These are phyloP conservation scores for Cubamyces sp. DNA, from an alignment of 768 basidiomycete genomes.

Conservation along the genomic window DNA sequence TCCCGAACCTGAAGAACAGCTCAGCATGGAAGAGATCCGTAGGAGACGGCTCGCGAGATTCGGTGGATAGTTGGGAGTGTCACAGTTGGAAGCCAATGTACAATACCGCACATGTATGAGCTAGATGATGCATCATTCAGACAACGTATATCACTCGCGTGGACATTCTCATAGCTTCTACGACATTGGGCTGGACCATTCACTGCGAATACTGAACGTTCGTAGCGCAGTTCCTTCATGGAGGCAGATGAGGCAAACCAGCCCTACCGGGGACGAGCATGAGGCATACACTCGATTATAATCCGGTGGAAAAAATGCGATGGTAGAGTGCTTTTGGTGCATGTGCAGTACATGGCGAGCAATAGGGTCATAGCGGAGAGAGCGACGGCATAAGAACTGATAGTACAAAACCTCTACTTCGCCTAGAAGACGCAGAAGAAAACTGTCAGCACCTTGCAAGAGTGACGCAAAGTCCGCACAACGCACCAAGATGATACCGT, in stretches of 20 bases:
- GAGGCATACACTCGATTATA: constrained; percentile 4
- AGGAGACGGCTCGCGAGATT: constrained; percentile 67
- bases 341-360: constrained; percentile 36
- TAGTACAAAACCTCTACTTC: constrained; percentile 30
- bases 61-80: constrained; percentile 42
- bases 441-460: neutral
- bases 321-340: constrained; percentile 29
- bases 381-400: constrained; percentile 28
- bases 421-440: constrained; percentile 14
- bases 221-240: too few relatives aligned
- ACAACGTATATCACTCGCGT: too few relatives aligned
- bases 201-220: too few relatives aligned
- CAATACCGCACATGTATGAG: neutral
- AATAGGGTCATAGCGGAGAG: constrained; percentile 35
- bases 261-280: neutral
- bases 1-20: constrained; percentile 37
- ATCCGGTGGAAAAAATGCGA: constrained; percentile 26
- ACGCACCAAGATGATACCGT: constrained; percentile 92
- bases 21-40: constrained; percentile 69
- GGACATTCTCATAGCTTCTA: too few relatives aligned
- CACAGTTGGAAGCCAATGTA: neutral
- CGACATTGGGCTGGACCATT: too few relatives aligned
- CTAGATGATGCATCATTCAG: neutral
- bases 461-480: too few relatives aligned
- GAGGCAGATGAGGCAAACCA: too few relatives aligned